These are phyloP conservation scores for Atkinsonella hypoxylon DNA, from an alignment of 2,329 filamentous ascomycete genomes.

Conservation along the genomic window DNA sequence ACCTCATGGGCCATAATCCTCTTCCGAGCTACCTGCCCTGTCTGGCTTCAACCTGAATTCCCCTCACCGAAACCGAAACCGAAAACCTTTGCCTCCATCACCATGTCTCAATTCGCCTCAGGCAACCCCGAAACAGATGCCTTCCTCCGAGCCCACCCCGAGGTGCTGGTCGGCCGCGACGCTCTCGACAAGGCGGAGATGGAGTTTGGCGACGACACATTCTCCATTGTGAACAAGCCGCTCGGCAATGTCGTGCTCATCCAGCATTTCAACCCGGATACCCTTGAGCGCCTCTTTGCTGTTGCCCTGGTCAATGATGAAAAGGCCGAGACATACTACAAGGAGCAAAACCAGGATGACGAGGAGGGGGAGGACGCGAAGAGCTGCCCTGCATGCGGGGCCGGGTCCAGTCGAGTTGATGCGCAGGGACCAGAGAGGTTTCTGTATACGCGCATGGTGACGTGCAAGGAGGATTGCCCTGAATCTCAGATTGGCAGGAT, in stretches of 20 bases:
- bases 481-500: constrained; percentile 4
- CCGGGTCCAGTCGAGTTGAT: not conserved
- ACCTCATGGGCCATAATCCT: too few species aligned
- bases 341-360: constrained; percentile 5
- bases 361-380: not conserved
- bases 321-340: constrained; percentile 5
- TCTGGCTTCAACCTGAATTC: not conserved
- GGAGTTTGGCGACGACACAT: constrained; percentile 7
- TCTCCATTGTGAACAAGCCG: constrained; percentile 9
- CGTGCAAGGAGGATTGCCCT: constrained; percentile 1
- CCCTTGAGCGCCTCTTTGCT: constrained; percentile 8
- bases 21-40: too few species aligned
- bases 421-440: constrained; percentile 1
- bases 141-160: constrained; percentile 7
- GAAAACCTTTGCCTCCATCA: not conserved
- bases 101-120: not conserved
- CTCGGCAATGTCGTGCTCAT: constrained; percentile 6
- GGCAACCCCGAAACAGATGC: not conserved
- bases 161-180: constrained; percentile 9
- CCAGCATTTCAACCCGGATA: constrained; percentile 9
- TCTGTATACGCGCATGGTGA: constrained; percentile 4
- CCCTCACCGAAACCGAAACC: not conserved
- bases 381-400: constrained; percentile 4
- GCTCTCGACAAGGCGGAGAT: constrained; percentile 6
- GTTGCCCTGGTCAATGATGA: constrained; percentile 7